Evolutionary conservation across 805 yeast genomes (phyloP).

Genomic region (Jamesozyma spencerorum): DNA sequence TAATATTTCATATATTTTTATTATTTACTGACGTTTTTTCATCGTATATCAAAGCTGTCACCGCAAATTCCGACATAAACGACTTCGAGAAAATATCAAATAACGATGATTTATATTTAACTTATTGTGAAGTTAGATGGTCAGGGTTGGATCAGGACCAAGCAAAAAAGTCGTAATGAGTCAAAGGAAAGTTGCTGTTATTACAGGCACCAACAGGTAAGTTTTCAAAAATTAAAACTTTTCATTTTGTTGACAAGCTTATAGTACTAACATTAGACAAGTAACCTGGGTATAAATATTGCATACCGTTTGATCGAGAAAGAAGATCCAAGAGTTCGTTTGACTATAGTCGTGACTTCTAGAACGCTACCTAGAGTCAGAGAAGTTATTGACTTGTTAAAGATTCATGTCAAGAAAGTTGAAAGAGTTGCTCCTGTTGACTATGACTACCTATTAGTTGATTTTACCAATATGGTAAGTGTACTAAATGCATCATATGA

Average conservation of each 20-base stretch:
- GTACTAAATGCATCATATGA: constrained; percentile 68
- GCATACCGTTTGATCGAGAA: constrained; percentile 69
- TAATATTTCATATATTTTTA: too few relatives aligned
- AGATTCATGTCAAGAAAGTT: constrained; percentile 33
- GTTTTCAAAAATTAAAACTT: background rate
- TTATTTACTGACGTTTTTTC: too few relatives aligned
- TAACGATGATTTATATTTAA: too few relatives aligned
- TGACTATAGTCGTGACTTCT: constrained; percentile 82
- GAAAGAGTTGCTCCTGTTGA: constrained; percentile 54
- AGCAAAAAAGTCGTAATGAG: constrained; percentile 6
- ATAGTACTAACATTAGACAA: constrained; percentile 10
- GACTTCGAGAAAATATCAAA: too few relatives aligned
- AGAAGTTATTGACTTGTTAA: constrained; percentile 56
- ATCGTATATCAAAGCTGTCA: too few relatives aligned
- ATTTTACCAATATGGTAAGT: constrained; percentile 83
- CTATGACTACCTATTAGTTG: constrained; percentile 84
- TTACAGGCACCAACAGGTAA: constrained; percentile 34
- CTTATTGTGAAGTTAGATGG: too few relatives aligned
- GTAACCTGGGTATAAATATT: constrained; percentile 77
- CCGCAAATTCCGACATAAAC: background rate
- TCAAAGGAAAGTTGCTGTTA: constrained; percentile 33
- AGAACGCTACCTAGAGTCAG: constrained; percentile 79
- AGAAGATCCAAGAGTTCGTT: constrained; percentile 40
- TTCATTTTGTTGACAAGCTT: constrained; percentile 1
- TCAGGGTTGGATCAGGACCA: too few relatives aligned